Conservation (phyloP, 768 basidiomycete species). For the Wakefieldia striispora region DNA sequence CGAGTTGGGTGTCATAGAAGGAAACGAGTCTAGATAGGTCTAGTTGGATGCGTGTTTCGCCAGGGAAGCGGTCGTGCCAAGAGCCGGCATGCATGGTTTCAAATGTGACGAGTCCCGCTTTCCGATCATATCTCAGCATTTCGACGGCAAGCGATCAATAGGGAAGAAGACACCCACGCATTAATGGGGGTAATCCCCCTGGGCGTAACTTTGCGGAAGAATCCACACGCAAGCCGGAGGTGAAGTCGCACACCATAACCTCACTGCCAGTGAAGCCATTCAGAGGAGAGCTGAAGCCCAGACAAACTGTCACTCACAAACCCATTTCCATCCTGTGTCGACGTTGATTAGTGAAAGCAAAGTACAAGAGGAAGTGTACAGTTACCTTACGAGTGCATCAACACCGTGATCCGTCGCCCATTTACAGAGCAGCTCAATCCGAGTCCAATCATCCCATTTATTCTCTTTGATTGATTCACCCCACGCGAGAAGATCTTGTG, state of each 20-base stretch:
- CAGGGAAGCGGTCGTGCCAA: constrained; percentile 33
- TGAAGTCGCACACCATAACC: constrained; percentile 51
- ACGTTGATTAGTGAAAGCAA: neutral
- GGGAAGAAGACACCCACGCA: neutral
- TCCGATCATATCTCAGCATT: neutral
- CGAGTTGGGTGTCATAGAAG: constrained; percentile 33
- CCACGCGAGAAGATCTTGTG: constrained; percentile 35
- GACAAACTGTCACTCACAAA: constrained; percentile 36
- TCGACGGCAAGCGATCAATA: neutral
- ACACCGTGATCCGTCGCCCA: constrained; percentile 33
- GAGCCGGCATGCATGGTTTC: constrained; percentile 17
- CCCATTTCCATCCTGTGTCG: constrained; percentile 44
- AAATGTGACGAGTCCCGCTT: neutral
- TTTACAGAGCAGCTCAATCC: constrained; percentile 29
- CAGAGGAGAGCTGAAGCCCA: neutral
- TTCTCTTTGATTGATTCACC: constrained; percentile 22
- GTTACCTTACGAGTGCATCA: constrained; percentile 34
- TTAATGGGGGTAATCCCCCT: neutral
- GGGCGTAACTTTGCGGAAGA: constrained; percentile 37
- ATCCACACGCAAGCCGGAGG: constrained; percentile 36
- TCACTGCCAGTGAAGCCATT: constrained; percentile 32
- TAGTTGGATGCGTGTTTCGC: constrained; percentile 32
- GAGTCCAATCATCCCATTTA: constrained; percentile 16
- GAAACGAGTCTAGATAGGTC: constrained; percentile 33
- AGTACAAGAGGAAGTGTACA: neutral